A percentile compares a stretch with the other conserved stretches of the same genome.
Conservation (phyloP, 2,329 filamentous ascomycete genomes). For the Ophiostoma ulmi region DNA sequence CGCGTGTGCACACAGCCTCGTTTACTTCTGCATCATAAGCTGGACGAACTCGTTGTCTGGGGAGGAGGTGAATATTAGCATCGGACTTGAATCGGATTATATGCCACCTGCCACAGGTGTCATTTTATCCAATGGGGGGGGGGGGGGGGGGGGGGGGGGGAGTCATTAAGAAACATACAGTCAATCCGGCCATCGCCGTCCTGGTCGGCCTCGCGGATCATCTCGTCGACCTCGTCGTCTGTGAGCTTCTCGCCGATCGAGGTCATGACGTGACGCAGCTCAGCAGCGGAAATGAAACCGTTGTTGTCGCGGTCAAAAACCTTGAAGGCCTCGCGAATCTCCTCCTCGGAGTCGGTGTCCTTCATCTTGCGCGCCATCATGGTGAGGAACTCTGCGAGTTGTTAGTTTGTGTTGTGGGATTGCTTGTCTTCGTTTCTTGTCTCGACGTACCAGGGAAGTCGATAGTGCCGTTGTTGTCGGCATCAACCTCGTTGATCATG, state of each 20-base stretch:
- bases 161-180: constrained; percentile 52
- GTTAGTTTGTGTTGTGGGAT: constrained; percentile 12
- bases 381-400: constrained; percentile 68
- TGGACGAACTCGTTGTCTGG: constrained; percentile 88
- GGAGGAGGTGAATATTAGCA: neutral
- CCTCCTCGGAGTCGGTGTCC: constrained; percentile 85
- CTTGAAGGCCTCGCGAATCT: constrained; percentile 86
- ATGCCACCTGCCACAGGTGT: neutral
- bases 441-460: constrained; percentile 71
- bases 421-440: neutral
- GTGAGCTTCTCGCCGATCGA: constrained; percentile 89
- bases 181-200: constrained; percentile 85
- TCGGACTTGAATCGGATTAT: neutral
- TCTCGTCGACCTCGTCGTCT: constrained; percentile 86
- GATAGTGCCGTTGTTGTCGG: constrained; percentile 88
- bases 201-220: constrained; percentile 88
- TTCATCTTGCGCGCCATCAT: constrained; percentile 97
- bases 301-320: constrained; percentile 81
- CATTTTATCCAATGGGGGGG: neutral
- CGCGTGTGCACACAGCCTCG: constrained; percentile 4
- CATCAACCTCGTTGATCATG: constrained; percentile 92
- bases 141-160: neutral
- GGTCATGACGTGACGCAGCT: constrained; percentile 86
- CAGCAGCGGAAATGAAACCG: constrained; percentile 82
- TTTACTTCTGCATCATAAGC: constrained; percentile 93